These are phyloP conservation scores for Crithidia sp. DNA, from an alignment of 208 protist species.

Conservation along the genomic window DNA sequence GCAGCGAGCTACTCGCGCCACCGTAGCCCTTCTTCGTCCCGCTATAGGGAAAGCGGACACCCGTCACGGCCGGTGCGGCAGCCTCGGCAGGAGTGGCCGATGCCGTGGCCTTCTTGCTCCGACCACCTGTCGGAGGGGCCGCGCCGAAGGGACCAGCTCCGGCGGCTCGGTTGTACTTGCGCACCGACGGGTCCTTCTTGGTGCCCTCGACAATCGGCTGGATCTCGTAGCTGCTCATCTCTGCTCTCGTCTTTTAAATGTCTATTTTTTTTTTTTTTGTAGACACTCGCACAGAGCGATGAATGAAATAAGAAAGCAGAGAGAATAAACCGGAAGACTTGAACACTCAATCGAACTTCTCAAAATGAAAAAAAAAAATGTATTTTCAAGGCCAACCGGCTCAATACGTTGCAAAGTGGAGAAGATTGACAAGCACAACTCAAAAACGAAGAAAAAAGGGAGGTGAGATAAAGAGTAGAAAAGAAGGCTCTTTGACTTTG, in stretches of 20 bases:
- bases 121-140: conserved; percentile 62
- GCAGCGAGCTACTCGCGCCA: conserved; percentile 88
- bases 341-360: too few relatives aligned
- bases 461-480: too few relatives aligned
- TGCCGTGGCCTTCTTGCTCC: conserved; percentile 45
- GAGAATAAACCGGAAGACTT: background rate
- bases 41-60: conserved; percentile 71
- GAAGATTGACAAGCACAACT: background rate
- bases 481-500: too few relatives aligned
- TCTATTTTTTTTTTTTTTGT: conserved; percentile 15
- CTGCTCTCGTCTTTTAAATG: background rate
- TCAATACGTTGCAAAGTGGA: background rate
- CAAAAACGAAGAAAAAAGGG: too few relatives aligned
- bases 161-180: conserved; percentile 83
- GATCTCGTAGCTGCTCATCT: conserved; percentile 90
- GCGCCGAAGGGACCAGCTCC: conserved; percentile 87
- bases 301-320: background rate
- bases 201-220: conserved; percentile 88
- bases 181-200: conserved; percentile 75
- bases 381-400: too few relatives aligned
- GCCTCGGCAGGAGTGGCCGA: conserved; percentile 10
- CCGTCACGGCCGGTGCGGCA: conserved; percentile 29
- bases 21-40: conserved; percentile 81
- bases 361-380: background rate
- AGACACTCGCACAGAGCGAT: too few relatives aligned